Percentiles rank a stretch among this genome's conserved stretches.
Conservation (phyloP, 2,329 filamentous ascomycete genomes). For the Ascochyta fabae region DNA sequence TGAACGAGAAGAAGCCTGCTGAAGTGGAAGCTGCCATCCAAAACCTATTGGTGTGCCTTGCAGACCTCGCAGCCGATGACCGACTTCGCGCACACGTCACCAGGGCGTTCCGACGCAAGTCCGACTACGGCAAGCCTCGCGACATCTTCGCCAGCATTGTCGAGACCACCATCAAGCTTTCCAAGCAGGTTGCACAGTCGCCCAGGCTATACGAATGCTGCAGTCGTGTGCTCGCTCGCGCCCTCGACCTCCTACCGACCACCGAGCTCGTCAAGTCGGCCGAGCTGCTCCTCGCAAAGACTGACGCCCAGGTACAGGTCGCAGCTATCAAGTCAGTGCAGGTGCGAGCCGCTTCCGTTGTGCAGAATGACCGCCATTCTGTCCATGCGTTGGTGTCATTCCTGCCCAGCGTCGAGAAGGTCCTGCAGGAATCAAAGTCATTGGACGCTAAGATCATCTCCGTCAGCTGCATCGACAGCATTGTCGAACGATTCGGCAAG, state of each 20-base stretch:
- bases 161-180: conserved; percentile 59
- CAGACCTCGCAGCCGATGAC: conserved; percentile 45
- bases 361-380: conserved; percentile 70
- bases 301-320: conserved; percentile 78
- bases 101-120: conserved; percentile 38
- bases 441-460: conserved; percentile 82
- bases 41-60: conserved; percentile 49
- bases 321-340: conserved; percentile 74
- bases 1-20: conserved; percentile 55
- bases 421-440: conserved; percentile 75
- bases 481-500: conserved; percentile 93
- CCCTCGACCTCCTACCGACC: conserved; percentile 86
- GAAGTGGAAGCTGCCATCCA: conserved; percentile 47
- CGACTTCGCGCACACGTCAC: conserved; percentile 40
- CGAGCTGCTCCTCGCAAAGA: conserved; percentile 77
- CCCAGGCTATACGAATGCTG: conserved; percentile 50
- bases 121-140: conserved; percentile 36
- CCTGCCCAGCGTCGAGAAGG: conserved; percentile 76
- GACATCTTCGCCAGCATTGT: conserved; percentile 47
- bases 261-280: conserved; percentile 88
- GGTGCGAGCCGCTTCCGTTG: conserved; percentile 75
- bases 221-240: conserved; percentile 75
- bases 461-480: conserved; percentile 88
- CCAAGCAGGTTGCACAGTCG: conserved; percentile 64
- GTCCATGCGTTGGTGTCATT: conserved; percentile 77